Evolutionary conservation across 2,329 filamentous ascomycete species (phyloP).

Genomic region (Pseudocercospora fuligena): DNA sequence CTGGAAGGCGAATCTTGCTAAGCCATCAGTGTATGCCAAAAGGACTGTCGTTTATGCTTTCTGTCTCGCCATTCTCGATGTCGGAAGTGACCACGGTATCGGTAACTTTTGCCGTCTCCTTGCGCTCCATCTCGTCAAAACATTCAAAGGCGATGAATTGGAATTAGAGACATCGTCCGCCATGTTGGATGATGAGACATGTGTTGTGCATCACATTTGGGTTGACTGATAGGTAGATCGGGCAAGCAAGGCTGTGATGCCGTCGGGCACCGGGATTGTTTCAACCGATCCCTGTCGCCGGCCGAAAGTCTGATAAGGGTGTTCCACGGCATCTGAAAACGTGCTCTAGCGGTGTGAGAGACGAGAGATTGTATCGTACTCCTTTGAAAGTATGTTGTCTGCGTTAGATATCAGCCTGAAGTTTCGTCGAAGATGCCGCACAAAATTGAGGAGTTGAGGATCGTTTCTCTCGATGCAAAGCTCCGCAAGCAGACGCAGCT

Average conservation of each 20-base stretch:
- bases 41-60: background rate
- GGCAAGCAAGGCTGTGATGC: conserved; percentile 12
- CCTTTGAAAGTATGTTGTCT: background rate
- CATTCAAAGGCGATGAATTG: background rate
- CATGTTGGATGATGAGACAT: background rate
- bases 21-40: conserved; percentile 3
- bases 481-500: conserved; percentile 27
- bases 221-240: conserved; percentile 6
- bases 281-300: background rate
- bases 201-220: background rate
- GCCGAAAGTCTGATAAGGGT: conserved; percentile 3
- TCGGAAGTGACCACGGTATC: background rate
- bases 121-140: background rate
- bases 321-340: background rate
- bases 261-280: background rate
- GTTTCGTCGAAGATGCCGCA: conserved; percentile 21
- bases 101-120: background rate
- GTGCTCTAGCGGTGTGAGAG: background rate
- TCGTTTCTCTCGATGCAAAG: conserved; percentile 5
- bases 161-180: background rate
- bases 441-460: conserved; percentile 17
- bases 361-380: background rate
- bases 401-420: background rate
- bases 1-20: conserved; percentile 1
- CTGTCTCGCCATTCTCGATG: background rate